Base-by-base conservation (phyloP, 306 rosid species). In the Hippophae tibetana region DNA sequence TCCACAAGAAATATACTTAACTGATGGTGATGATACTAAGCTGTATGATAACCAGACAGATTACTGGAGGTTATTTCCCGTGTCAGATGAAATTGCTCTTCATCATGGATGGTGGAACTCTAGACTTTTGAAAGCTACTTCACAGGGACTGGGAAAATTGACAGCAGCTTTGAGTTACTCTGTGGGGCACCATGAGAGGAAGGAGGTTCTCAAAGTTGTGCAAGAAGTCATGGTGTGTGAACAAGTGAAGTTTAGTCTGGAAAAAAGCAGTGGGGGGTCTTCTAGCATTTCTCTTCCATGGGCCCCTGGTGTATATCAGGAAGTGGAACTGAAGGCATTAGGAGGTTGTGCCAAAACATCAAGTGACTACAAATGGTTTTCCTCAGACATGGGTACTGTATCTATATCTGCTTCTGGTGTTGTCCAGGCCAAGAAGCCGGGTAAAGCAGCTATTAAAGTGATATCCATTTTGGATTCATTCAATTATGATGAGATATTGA, bases 271-370 rank as follows among this genome's bases (percentile, higher is more conserved):
- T 71, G 73, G 58, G 49, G 46, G 43, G 42, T 46, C 71, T 31
- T 71, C 56, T 72, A 69, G 70, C 64, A 78, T 90, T 68, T 69
- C 83, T 47, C 81, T 87, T 62, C 98, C 98, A 5, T 90, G 98
- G 98, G 81, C 75, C 62, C 87, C 92, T 50, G 72, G 73, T 81
- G 80, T 85, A 74, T 78, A 70, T 81, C 98, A 90, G 81, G 98
- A 83, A 78, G 78, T 72, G 66, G 81, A 83, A 74, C 86, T 83
- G 52, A 78, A 72, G 75, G 98, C 84, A 69, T 44, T 69, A 26
- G 98, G 98, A 81, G 98, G 98, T 65, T 90, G 98, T 72, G 96
- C 87, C 54, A 73, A 85, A 69, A 65, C 80, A 63, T 77, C 77
- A 43, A 83, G 74, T 60, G 96, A 87, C 73, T 85, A 81, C 75